These are phyloP conservation scores for Annulohypoxylon maeteangense DNA, from an alignment of 495 filamentous ascomycete species.

Conservation along the genomic window DNA sequence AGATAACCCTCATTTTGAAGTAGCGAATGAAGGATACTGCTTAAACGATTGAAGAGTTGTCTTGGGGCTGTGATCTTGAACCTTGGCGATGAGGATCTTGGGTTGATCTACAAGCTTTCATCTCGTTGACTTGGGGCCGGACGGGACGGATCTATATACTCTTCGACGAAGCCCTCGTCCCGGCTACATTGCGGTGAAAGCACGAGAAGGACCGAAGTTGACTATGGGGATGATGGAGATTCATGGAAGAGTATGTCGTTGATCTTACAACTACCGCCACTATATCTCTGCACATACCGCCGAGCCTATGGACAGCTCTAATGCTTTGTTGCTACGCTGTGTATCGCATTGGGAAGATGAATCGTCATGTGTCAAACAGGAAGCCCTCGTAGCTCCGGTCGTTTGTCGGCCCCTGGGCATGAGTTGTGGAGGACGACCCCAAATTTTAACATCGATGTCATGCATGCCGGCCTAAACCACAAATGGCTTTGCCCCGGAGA, in stretches of 20 bases:
- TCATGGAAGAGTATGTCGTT: constrained; percentile 1
- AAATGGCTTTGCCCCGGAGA: constrained; percentile 14
- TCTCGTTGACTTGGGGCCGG: constrained; percentile 10
- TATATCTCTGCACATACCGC: constrained; percentile 27
- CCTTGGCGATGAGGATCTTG: constrained; percentile 7
- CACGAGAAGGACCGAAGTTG: constrained; percentile 38
- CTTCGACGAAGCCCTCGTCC: neutral
- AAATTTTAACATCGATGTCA: constrained; percentile 27
- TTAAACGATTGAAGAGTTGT: neutral
- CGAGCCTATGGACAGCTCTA: constrained; percentile 24
- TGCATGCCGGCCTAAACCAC: constrained; percentile 24
- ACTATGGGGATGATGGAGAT: constrained; percentile 14
- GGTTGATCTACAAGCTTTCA: constrained; percentile 3
- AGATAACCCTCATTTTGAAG: constrained; percentile 38
- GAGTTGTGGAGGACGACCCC: constrained; percentile 23
- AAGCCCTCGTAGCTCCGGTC: constrained; percentile 36
- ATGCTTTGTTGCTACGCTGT: constrained; percentile 22
- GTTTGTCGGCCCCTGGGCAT: constrained; percentile 34
- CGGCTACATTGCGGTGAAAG: constrained; percentile 20
- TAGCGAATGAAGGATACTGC: neutral
- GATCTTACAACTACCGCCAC: constrained; percentile 13
- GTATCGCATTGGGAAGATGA: constrained; percentile 13
- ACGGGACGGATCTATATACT: constrained; percentile 26
- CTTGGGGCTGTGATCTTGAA: neutral
- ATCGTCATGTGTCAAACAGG: constrained; percentile 16